A percentile compares a stretch with the other conserved stretches of the same genome.
phyloP scores from a whole-genome alignment of 768 basidiomycete genomes.

The Tulasnella sp. region DNA sequence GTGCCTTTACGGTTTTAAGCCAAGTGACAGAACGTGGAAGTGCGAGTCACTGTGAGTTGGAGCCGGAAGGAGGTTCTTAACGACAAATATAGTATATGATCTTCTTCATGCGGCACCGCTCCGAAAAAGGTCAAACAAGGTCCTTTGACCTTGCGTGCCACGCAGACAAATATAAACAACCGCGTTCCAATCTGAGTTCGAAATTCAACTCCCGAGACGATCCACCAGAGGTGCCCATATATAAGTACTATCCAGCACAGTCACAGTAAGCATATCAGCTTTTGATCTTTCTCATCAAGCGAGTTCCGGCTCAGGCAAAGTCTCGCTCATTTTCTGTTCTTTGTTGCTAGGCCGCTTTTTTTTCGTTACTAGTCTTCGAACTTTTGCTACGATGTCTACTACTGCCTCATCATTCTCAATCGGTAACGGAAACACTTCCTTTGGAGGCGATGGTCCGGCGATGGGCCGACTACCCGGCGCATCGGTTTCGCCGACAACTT shows the following conservation, averaged over 20 bases:
- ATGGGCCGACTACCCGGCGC: neutral
- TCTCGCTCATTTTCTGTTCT: no score
- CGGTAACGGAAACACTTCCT: neutral
- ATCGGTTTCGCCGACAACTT: neutral
- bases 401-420: no score
- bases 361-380: no score
- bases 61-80: neutral
- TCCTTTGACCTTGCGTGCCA: neutral
- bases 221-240: neutral
- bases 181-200: constrained; percentile 1
- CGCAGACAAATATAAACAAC: neutral
- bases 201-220: neutral
- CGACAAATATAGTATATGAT: neutral
- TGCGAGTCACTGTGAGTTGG: neutral
- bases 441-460: neutral
- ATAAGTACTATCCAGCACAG: neutral
- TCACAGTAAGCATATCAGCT: neutral
- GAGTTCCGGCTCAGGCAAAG: no score
- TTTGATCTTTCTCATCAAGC: no score
- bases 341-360: no score
- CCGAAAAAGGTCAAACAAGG: neutral
- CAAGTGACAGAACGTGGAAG: neutral
- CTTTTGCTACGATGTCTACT: no score
- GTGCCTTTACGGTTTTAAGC: neutral
- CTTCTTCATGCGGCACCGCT: no score